Evolutionary conservation across 768 basidiomycete species (phyloP).

Genomic region (Pluteus cervinus): DNA sequence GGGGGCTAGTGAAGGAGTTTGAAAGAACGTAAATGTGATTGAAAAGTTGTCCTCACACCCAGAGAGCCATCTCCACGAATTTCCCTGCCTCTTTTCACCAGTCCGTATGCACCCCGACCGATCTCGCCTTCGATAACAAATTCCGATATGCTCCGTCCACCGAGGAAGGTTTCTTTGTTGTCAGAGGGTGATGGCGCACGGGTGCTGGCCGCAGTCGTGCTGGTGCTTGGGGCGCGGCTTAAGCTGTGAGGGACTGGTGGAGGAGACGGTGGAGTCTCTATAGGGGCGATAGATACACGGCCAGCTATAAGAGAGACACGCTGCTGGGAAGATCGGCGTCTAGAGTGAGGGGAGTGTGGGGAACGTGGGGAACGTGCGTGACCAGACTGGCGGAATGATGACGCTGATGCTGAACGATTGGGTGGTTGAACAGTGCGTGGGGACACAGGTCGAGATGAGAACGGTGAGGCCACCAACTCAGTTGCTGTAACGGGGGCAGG

Average conservation of each 20-base stretch:
- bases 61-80: constrained; percentile 65
- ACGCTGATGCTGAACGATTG: too few species aligned
- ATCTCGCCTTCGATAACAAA: constrained; percentile 85
- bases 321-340: constrained; percentile 78
- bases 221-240: constrained; percentile 56
- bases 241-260: constrained; percentile 57
- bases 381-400: too few species aligned
- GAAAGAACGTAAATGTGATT: constrained; percentile 12
- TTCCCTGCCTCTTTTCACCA: constrained; percentile 87
- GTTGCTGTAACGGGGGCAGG: constrained; percentile 19
- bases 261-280: constrained; percentile 67
- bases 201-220: constrained; percentile 54
- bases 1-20: constrained; percentile 53
- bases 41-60: constrained; percentile 58
- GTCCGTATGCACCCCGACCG: constrained; percentile 91
- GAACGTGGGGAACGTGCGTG: constrained; percentile 43
- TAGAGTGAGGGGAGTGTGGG: constrained; percentile 55
- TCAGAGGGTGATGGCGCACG: constrained; percentile 55
- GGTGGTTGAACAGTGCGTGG: constrained; percentile 18
- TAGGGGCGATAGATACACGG: constrained; percentile 69
- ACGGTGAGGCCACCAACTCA: constrained; percentile 26
- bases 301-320: constrained; percentile 81
- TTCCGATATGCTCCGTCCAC: constrained; percentile 74
- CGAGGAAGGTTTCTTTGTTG: constrained; percentile 41
- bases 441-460: constrained; percentile 28